phyloP scores from a whole-genome alignment of 1,284 basidiomycete species.

The Ustilago nuda region DNA sequence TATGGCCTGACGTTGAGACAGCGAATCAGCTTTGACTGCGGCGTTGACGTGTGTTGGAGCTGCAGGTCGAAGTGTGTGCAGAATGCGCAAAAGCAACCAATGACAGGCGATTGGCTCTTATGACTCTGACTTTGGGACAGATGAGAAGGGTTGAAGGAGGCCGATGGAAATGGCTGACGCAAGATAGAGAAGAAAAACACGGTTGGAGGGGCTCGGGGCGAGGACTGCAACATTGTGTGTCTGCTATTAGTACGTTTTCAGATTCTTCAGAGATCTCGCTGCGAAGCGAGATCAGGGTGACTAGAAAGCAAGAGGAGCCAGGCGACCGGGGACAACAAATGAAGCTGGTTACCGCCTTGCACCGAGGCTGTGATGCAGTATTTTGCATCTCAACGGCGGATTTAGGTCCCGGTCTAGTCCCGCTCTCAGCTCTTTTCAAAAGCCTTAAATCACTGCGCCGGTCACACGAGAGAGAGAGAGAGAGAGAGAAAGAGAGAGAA shows the following conservation, averaged over 20 bases:
- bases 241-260: slow-evolving; percentile 26
- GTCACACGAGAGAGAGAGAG: neutral
- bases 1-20: neutral
- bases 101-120: neutral
- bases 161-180: neutral
- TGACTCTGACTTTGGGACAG: neutral
- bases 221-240: slow-evolving; percentile 3
- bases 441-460: neutral
- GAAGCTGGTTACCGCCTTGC: slow-evolving; percentile 28
- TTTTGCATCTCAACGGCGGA: slow-evolving; percentile 2
- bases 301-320: neutral
- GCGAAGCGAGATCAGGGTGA: neutral
- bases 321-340: slow-evolving; percentile 15
- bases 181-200: neutral
- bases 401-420: slow-evolving; percentile 8
- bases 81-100: neutral
- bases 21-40: neutral
- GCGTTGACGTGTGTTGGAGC: neutral
- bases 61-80: neutral
- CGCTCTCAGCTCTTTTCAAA: neutral
- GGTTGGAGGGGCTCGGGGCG: neutral
- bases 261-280: neutral
- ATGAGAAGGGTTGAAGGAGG: neutral
- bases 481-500: neutral
- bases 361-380: neutral